Evolutionary conservation across 2,329 filamentous ascomycete species (phyloP).

Genomic region (Diaporthe citriasiana): DNA sequence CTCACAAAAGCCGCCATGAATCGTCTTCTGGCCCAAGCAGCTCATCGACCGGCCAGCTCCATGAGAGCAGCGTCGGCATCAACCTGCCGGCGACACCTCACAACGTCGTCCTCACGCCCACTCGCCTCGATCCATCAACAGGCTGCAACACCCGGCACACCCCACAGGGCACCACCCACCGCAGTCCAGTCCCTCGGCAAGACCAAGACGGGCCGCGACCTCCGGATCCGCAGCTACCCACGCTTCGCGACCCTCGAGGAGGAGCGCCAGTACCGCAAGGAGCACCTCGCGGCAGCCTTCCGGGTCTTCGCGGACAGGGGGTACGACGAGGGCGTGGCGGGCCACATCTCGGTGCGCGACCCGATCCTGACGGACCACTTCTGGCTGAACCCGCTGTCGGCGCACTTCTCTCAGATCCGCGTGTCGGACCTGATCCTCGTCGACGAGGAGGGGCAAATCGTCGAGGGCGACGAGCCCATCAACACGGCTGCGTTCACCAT

Average conservation of each 20-base stretch:
- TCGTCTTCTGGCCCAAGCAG: neutral
- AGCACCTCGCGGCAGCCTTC: conserved; percentile 71
- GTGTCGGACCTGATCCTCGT: conserved; percentile 79
- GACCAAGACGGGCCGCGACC: conserved; percentile 35
- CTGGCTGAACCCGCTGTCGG: conserved; percentile 69
- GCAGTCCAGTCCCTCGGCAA: conserved; percentile 42
- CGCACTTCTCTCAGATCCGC: conserved; percentile 76
- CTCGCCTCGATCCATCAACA: conserved; percentile 33
- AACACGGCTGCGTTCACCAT: conserved; percentile 80
- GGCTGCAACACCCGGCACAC: neutral
- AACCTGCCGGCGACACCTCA: neutral
- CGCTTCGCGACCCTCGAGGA: conserved; percentile 63
- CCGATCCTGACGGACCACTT: conserved; percentile 46
- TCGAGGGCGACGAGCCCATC: conserved; percentile 74
- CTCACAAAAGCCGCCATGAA: conserved; percentile 11
- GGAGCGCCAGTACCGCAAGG: conserved; percentile 69
- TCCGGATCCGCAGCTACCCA: conserved; percentile 62
- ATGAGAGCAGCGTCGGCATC: neutral
- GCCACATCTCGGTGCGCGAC: conserved; percentile 63
- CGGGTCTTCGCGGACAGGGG: conserved; percentile 72
- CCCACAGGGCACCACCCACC: conserved; percentile 35
- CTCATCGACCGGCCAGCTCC: conserved; percentile 5
- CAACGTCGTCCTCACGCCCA: conserved; percentile 13
- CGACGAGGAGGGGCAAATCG: conserved; percentile 70
- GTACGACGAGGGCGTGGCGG: conserved; percentile 72